Percentiles rank a stretch among this genome's conserved stretches.
These are phyloP conservation scores for Wallemia hederae DNA, from an alignment of 1,284 basidiomycete species.

Conservation along the genomic window DNA sequence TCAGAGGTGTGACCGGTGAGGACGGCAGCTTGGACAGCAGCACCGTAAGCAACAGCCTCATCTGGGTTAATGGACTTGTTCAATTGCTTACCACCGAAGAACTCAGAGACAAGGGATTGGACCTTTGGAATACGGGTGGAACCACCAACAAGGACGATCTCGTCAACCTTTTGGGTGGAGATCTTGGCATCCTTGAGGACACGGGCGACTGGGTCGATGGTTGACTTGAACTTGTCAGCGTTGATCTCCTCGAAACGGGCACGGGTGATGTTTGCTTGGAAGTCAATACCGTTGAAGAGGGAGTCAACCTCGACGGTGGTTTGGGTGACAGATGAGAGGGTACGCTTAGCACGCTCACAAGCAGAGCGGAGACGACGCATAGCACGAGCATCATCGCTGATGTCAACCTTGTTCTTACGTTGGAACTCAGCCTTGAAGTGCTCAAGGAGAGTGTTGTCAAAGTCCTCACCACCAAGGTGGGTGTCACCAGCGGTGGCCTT, in stretches of 20 bases:
- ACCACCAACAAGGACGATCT: slow-evolving; percentile 97
- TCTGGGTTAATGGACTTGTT: slow-evolving; percentile 57
- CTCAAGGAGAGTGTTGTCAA: slow-evolving; percentile 88
- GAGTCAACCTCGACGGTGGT: slow-evolving; percentile 98
- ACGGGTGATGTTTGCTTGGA: slow-evolving; percentile 86
- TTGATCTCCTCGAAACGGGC: slow-evolving; percentile 99
- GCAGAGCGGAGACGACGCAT: slow-evolving; percentile 79
- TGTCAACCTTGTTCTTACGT: slow-evolving; percentile 48
- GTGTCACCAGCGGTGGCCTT: slow-evolving; percentile 30
- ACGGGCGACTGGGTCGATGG: slow-evolving; percentile 92
- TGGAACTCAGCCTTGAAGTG: slow-evolving; percentile 45
- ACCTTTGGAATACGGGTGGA: slow-evolving; percentile 99
- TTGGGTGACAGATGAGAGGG: slow-evolving; percentile 87
- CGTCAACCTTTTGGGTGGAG: slow-evolving; percentile 82
- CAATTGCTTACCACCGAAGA: slow-evolving; percentile 83
- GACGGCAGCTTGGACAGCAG: slow-evolving; percentile 85
- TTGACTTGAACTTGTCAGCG: slow-evolving; percentile 74
- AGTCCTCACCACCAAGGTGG: slow-evolving; percentile 60
- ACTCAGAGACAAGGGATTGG: slow-evolving; percentile 88
- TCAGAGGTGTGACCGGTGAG: slow-evolving; percentile 88
- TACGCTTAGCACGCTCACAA: slow-evolving; percentile 98
- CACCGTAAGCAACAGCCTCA: slow-evolving; percentile 39
- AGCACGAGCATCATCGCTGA: slow-evolving; percentile 83
- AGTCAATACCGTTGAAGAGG: slow-evolving; percentile 58
- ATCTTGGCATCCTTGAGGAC: slow-evolving; percentile 98